A percentile compares a stretch with the other conserved stretches of the same genome.
These are phyloP conservation scores for Oldenlandia corymbosa DNA, from an alignment of 257 asterid genomes.

Conservation along the genomic window DNA sequence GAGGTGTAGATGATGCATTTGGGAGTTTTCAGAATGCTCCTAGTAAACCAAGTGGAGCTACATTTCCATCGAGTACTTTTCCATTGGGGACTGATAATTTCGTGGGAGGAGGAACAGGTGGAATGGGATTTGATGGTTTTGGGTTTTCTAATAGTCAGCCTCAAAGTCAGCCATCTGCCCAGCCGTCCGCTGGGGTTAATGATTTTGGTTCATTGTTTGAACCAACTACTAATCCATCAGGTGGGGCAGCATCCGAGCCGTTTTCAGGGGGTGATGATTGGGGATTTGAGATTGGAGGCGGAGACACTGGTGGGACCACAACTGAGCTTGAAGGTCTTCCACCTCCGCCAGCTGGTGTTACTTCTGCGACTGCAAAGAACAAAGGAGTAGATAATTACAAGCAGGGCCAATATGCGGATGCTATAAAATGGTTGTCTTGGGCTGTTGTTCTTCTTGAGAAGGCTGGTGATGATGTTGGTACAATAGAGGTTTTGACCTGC, in stretches of 20 bases:
- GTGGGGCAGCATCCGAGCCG: conserved; percentile 31
- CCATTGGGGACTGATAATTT: conserved; percentile 33
- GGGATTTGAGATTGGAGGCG: conserved; percentile 58
- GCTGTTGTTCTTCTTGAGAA: conserved; percentile 65
- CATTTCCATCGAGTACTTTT: conserved; percentile 32
- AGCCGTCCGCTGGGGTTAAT: conserved; percentile 27
- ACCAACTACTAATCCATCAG: conserved; percentile 20
- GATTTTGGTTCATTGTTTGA: conserved; percentile 54
- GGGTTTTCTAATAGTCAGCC: conserved; percentile 21
- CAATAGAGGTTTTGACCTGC: conserved; percentile 44
- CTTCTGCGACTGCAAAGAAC: conserved; percentile 63
- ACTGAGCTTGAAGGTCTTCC: conserved; percentile 95
- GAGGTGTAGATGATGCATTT: conserved; percentile 41
- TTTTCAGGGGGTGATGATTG: conserved; percentile 59
- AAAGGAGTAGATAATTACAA: conserved; percentile 61
- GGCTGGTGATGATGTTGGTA: conserved; percentile 42
- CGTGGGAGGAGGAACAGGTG: conserved; percentile 23
- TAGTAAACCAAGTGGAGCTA: conserved; percentile 33
- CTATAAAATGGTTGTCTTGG: conserved; percentile 87
- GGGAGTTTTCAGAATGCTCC: conserved; percentile 55
- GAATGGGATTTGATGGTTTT: conserved; percentile 28
- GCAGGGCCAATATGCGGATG: conserved; percentile 93
- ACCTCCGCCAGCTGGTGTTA: conserved; percentile 77
- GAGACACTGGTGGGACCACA: conserved; percentile 50
- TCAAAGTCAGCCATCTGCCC: conserved; percentile 24